These are phyloP conservation scores for Polysphondylium violaceum DNA, from an alignment of 78 protist species.

Conservation along the genomic window DNA sequence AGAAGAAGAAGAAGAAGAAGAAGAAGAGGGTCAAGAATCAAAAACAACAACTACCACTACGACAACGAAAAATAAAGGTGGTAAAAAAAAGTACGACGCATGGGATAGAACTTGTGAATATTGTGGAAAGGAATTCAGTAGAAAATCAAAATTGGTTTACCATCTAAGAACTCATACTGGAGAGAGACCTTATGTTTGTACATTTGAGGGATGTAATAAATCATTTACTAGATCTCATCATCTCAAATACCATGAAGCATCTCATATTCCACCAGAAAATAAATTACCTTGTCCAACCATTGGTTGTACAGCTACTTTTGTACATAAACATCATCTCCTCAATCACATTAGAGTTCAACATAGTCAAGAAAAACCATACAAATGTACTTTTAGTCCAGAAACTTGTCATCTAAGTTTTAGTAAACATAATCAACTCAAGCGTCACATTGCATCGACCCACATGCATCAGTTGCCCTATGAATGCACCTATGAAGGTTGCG, in stretches of 20 bases:
- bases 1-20: slow-evolving; percentile 4
- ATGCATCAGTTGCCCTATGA: slow-evolving; percentile 60
- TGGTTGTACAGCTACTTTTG: slow-evolving; percentile 26
- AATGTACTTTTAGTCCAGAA: slow-evolving; percentile 9
- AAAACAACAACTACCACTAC: background rate
- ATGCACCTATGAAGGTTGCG: slow-evolving; percentile 65
- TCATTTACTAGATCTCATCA: slow-evolving; percentile 60
- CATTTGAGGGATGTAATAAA: slow-evolving; percentile 60
- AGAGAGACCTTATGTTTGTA: slow-evolving; percentile 75
- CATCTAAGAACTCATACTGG: slow-evolving; percentile 77
- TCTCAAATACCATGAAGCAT: slow-evolving; percentile 25
- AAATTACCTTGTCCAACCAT: slow-evolving; percentile 5
- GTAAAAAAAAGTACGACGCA: background rate
- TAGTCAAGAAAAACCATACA: slow-evolving; percentile 38
- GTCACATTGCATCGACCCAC: slow-evolving; percentile 54
- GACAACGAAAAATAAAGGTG: background rate
- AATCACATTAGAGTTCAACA: slow-evolving; percentile 12
- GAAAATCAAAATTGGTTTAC: slow-evolving; percentile 39
- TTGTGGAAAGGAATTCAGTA: slow-evolving; percentile 53
- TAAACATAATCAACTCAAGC: slow-evolving; percentile 53
- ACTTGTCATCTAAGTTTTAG: slow-evolving; percentile 32
- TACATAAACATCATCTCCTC: slow-evolving; percentile 15
- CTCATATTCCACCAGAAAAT: background rate
- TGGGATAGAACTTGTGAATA: slow-evolving; percentile 2
- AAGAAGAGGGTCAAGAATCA: background rate